phyloP scores from a whole-genome alignment of 306 rosid genomes.

The Cicer cuneatum region DNA sequence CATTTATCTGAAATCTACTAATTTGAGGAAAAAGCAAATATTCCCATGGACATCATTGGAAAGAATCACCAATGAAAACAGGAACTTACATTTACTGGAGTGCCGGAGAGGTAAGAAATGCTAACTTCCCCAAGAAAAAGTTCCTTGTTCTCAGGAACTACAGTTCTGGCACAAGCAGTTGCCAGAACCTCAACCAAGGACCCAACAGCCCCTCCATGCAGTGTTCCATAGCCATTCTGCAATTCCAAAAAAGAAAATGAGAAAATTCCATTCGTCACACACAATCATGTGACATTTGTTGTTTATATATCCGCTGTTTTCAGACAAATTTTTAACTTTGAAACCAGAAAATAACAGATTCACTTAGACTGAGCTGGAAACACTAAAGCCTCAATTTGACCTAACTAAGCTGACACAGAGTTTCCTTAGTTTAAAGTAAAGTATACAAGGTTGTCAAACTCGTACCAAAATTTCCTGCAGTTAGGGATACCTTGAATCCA shows the following conservation, averaged over 20 bases:
- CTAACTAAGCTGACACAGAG: background rate
- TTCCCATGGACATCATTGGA: background rate
- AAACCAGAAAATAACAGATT: background rate
- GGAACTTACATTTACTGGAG: constrained; percentile 49
- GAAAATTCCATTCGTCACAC: background rate
- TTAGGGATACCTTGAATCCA: background rate
- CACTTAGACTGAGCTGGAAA: background rate
- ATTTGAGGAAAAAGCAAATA: constrained; percentile 10
- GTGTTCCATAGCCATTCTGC: constrained; percentile 51
- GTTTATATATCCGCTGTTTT: background rate
- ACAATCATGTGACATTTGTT: background rate
- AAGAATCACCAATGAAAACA: constrained; percentile 26
- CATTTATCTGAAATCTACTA: background rate
- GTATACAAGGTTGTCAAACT: background rate
- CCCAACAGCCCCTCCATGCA: constrained; percentile 59
- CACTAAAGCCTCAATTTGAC: background rate
- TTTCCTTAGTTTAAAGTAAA: background rate
- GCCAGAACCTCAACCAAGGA: constrained; percentile 45
- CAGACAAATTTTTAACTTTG: background rate
- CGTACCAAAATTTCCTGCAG: background rate
- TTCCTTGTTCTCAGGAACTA: constrained; percentile 51
- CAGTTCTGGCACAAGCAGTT: constrained; percentile 59
- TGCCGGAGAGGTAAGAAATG: constrained; percentile 55
- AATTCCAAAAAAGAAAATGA: constrained; percentile 40
- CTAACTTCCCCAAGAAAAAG: constrained; percentile 56